Conservation (phyloP, 2,329 filamentous ascomycete genomes). For the Fusarium buharicum region DNA sequence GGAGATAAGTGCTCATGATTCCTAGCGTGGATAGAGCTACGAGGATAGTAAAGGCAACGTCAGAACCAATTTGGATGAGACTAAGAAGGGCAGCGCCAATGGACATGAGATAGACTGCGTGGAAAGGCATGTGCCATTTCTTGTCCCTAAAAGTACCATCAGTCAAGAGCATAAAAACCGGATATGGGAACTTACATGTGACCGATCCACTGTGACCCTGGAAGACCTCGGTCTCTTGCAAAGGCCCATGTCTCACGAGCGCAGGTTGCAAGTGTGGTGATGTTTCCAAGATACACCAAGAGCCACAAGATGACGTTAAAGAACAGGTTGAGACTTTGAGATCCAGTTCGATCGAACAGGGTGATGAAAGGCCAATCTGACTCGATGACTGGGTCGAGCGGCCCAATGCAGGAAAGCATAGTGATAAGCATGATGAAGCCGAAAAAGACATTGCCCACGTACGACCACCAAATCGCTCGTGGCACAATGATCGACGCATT, state of each 20-base stretch:
- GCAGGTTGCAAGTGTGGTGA: conserved; percentile 26
- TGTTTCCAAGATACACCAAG: conserved; percentile 24
- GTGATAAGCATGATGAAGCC: conserved; percentile 31
- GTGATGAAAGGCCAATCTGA: conserved; percentile 27
- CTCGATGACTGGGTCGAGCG: conserved; percentile 8
- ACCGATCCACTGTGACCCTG: conserved; percentile 20
- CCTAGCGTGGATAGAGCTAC: conserved; percentile 24
- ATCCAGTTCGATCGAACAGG: conserved; percentile 16
- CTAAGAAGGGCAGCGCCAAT: conserved; percentile 20
- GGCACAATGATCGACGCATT: conserved; percentile 21
- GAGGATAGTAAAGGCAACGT: conserved; percentile 18
- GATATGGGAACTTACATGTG: conserved; percentile 7
- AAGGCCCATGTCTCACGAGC: conserved; percentile 32
- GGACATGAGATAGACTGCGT: conserved; percentile 29
- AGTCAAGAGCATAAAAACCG: accelerated
- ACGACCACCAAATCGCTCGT: conserved; percentile 24
- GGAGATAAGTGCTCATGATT: conserved; percentile 27
- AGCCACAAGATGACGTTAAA: conserved; percentile 27
- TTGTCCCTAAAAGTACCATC: neutral
- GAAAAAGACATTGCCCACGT: conserved; percentile 16
- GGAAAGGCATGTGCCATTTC: conserved; percentile 32
- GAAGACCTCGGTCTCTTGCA: conserved; percentile 16
- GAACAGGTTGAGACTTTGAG: conserved; percentile 16
- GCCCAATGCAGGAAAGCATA: conserved; percentile 31
- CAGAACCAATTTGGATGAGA: conserved; percentile 26